Percentiles rank a stretch among this genome's conserved stretches.
Evolutionary conservation across 2,329 filamentous ascomycete species (phyloP).

Genomic region (Magnaporthiopsis poae): DNA sequence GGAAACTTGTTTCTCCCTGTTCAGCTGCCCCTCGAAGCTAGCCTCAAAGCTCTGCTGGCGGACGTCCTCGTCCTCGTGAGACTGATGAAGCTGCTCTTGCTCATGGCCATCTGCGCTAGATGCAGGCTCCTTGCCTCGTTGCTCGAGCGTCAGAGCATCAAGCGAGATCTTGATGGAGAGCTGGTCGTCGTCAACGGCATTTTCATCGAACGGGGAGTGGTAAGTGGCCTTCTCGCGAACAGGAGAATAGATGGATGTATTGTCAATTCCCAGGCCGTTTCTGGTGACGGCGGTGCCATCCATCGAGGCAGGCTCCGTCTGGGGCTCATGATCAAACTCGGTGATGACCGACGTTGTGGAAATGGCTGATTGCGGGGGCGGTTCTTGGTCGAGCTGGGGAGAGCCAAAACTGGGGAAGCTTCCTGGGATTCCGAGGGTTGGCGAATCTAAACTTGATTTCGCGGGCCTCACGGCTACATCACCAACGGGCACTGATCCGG

Average conservation of each 20-base stretch:
- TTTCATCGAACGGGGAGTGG: constrained; percentile 41
- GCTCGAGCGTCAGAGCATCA: constrained; percentile 19
- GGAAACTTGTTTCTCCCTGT: neutral
- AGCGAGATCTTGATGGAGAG: constrained; percentile 32
- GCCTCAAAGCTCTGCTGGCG: constrained; percentile 8
- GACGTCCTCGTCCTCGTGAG: neutral
- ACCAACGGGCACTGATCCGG: neutral
- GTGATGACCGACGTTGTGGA: constrained; percentile 53
- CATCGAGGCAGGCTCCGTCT: constrained; percentile 40
- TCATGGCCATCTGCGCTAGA: neutral
- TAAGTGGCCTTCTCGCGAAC: constrained; percentile 30
- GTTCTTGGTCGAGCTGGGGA: constrained; percentile 29
- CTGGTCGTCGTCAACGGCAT: constrained; percentile 25
- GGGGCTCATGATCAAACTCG: constrained; percentile 64
- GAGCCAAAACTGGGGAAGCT: constrained; percentile 40
- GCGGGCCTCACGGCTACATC: constrained; percentile 3
- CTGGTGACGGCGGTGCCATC: neutral
- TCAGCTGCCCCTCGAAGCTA: constrained; percentile 11
- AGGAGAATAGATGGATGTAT: constrained; percentile 6
- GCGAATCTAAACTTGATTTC: constrained; percentile 41
- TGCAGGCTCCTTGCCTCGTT: neutral
- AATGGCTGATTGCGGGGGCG: constrained; percentile 46
- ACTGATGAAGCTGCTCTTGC: constrained; percentile 1
- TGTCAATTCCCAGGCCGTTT: constrained; percentile 1
- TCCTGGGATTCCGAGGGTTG: constrained; percentile 57